These are phyloP conservation scores for Paecilomyces variotii DNA, from an alignment of 2,329 filamentous ascomycete genomes.

Conservation along the genomic window DNA sequence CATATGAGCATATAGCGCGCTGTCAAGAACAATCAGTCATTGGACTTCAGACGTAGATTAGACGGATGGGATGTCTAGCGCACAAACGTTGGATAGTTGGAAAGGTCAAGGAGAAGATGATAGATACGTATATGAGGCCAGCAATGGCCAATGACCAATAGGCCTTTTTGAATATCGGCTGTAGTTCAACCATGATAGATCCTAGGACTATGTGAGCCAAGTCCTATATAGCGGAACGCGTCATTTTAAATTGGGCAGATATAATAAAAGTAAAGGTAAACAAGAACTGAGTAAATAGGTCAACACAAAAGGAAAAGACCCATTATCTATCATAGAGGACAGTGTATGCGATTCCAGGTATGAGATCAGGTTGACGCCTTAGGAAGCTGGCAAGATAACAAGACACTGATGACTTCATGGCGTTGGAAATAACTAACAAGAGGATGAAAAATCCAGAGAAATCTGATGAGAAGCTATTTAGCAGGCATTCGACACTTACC, in stretches of 20 bases:
- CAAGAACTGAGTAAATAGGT: not conserved
- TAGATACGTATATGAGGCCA: constrained; percentile 57
- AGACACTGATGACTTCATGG: not conserved
- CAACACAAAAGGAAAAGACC: not conserved
- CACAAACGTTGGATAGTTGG: constrained; percentile 75
- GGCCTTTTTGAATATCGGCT: constrained; percentile 43
- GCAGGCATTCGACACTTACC: not conserved
- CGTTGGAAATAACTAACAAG: not conserved
- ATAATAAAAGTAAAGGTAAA: not conserved
- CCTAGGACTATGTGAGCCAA: not conserved
- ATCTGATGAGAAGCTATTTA: not conserved
- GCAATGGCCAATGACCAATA: constrained; percentile 52
- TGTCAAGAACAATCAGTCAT: constrained; percentile 27
- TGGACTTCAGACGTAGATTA: not conserved
- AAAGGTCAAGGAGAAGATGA: constrained; percentile 58
- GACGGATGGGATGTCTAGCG: constrained; percentile 21
- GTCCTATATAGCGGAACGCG: not conserved
- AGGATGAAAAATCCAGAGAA: not conserved
- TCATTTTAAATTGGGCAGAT: not conserved
- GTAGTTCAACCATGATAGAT: constrained; percentile 27
- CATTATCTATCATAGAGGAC: not conserved
- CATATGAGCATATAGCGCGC: constrained; percentile 76
- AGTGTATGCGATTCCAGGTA: not conserved
- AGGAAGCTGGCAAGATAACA: not conserved
- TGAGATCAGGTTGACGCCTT: not conserved